A percentile compares a stretch with the other conserved stretches of the same genome.
Conservation (phyloP, 192 early-diverging fungal genomes). For the Neocallimastix lanati region DNA sequence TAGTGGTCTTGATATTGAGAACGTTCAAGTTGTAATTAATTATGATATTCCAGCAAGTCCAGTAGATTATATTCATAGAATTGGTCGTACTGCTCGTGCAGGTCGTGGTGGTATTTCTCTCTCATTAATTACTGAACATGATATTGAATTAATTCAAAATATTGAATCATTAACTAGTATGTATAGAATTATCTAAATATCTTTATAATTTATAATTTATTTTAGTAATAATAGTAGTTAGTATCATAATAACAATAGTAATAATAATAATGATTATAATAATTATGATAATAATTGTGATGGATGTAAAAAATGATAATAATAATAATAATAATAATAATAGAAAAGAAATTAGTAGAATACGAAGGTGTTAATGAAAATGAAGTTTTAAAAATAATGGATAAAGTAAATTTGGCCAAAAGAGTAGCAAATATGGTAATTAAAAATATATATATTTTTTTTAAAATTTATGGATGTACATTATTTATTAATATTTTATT, state of each 20-base stretch:
- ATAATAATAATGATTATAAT: not conserved
- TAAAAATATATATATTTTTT: not conserved
- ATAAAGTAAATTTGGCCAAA: conserved; percentile 72
- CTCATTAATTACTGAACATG: conserved; percentile 46
- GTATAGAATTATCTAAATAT: not conserved
- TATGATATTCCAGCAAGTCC: conserved; percentile 89
- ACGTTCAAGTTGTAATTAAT: conserved; percentile 81
- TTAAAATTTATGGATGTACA: no score
- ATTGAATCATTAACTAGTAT: conserved; percentile 71
- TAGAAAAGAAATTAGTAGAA: conserved; percentile 65
- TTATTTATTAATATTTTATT: no score
- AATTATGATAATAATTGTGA: no score
- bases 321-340: not conserved
- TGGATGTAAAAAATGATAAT: no score
- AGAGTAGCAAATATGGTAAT: conserved; percentile 68
- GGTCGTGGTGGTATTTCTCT: conserved; percentile 77
- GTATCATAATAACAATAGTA: no score
- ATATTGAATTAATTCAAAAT: conserved; percentile 72
- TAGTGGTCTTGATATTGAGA: conserved; percentile 90
- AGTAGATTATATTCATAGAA: conserved; percentile 93
- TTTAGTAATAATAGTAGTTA: no score
- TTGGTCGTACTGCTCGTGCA: conserved; percentile 95
- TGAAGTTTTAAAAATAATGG: conserved; percentile 65
- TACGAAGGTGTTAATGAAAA: conserved; percentile 51
- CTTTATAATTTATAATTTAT: not conserved